Evolutionary conservation across 169 alveolate species (phyloP), one percentile per base, ranked within the genome.

Genomic region (Plasmodium cynomolgi): DNA sequence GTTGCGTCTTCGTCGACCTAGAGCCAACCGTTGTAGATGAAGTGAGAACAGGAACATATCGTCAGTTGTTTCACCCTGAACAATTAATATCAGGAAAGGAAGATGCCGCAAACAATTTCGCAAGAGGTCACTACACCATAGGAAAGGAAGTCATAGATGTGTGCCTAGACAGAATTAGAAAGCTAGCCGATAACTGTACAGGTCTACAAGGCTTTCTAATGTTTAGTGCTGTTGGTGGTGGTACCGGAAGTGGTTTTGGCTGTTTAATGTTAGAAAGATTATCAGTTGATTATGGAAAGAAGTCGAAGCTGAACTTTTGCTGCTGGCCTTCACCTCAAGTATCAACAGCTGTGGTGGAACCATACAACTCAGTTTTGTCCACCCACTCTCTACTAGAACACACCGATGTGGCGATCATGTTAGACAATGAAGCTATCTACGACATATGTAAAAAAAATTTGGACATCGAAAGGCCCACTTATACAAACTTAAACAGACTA

Each of bases 161-260:
- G 15, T 97, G 99, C 84, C 96, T 99, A 37, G 99, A 99, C 92
- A 97, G 99, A 92, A 98, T 99, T 95, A 98, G 99, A 95, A 99
- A 99, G 96, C 95, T 99, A 75, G 99, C 99, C 54, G 99, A 99
- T 94, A 98, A 99, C 96, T 99, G 99, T 96, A 98, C 99, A 9
- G 99, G 99, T 41, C 98, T 99, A 34, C 99, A 99, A 97, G 99
- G 99, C 73, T 99, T 99, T 98, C 95, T 99, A 82, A 99, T 99
- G 98, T 99, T 98, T 98, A 98, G 99, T 96, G 99, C 99, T n/a
- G 99, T 98, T 90, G 99, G 99, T 31, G 99, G 99, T 56, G 99
- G 99, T 90, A 99, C 99, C 37, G 99, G 99, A 79, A 98, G 99
- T 77, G 99, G 99, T 29, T 96, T 99, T 54, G 99, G 99, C 15